A percentile compares a stretch with the other conserved stretches of the same genome.
Evolutionary conservation across 805 yeast genomes (phyloP).

Genomic region (Lachancea waltii): DNA sequence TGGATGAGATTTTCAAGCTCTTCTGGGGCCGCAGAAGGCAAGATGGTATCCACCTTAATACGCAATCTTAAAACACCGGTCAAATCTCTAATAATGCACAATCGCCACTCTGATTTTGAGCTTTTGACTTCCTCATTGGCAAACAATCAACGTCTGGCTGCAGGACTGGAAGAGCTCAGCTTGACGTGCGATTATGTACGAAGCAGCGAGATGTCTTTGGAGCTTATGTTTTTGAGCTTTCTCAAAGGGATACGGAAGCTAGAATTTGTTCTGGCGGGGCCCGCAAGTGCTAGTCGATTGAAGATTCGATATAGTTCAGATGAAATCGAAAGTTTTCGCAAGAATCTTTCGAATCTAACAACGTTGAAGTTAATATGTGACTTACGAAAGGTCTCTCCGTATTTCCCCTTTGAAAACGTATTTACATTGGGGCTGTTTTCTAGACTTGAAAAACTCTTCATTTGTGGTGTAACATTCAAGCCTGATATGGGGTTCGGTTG

Average conservation of each 20-base stretch:
- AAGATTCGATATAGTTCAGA: too few species aligned
- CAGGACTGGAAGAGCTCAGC: slow-evolving; percentile 5
- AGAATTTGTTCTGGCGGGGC: slow-evolving; percentile 6
- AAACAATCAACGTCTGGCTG: neutral
- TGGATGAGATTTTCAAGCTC: slow-evolving; percentile 18
- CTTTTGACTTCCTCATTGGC: neutral
- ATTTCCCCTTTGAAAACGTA: slow-evolving; percentile 2
- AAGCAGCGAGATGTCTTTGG: neutral
- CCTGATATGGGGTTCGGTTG: slow-evolving; percentile 14
- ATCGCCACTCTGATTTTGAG: slow-evolving; percentile 1
- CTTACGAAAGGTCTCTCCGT: slow-evolving; percentile 17
- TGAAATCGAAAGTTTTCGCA: neutral
- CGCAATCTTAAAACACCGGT: slow-evolving; percentile 10
- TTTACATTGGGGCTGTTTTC: neutral
- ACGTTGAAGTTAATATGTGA: slow-evolving; percentile 23
- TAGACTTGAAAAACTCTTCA: slow-evolving; percentile 13
- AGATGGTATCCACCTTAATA: slow-evolving; percentile 13
- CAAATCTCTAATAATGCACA: slow-evolving; percentile 13
- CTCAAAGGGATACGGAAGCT: slow-evolving; percentile 3
- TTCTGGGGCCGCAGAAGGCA: slow-evolving; percentile 21
- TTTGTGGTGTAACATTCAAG: slow-evolving; percentile 20
- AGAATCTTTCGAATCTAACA: too few species aligned
- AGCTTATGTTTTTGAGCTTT: neutral
- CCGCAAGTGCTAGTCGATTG: neutral
- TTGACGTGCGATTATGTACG: slow-evolving; percentile 4